Conservation (phyloP, 768 basidiomycete species). For the Boletus speciosus region DNA sequence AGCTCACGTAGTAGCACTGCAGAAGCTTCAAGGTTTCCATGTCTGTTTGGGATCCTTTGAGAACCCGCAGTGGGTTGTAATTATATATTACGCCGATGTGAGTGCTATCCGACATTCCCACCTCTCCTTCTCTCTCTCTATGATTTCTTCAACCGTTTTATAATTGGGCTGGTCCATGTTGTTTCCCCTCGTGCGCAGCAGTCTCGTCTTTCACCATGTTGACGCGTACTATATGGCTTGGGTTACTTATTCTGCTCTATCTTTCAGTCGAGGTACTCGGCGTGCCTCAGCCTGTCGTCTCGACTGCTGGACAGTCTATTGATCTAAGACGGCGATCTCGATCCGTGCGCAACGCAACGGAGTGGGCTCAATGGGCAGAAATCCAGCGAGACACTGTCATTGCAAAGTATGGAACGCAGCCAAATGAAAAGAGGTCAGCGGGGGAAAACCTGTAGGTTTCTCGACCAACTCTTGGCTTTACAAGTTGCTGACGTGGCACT, state of each 20-base stretch:
- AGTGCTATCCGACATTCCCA: conserved; percentile 2
- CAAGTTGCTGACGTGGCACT: conserved; percentile 1
- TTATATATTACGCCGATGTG: conserved; percentile 7
- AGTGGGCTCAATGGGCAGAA: conserved; percentile 39
- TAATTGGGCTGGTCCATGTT: conserved; percentile 5
- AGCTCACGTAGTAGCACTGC: not conserved
- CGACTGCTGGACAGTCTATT: conserved; percentile 23
- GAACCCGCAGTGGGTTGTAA: not conserved
- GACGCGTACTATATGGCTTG: not conserved
- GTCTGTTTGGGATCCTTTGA: not conserved
- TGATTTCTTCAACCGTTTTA: conserved; percentile 3
- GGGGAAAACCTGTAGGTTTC: conserved; percentile 47
- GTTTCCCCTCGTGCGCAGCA: conserved; percentile 1
- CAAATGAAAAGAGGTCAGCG: conserved; percentile 36
- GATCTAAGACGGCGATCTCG: conserved; percentile 14
- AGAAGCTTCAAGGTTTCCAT: not conserved
- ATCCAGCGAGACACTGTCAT: conserved; percentile 41
- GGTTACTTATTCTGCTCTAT: conserved; percentile 9
- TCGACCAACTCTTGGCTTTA: not conserved
- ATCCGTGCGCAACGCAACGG: conserved; percentile 13
- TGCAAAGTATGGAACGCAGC: conserved; percentile 43
- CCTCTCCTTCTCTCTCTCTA: not conserved
- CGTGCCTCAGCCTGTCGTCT: conserved; percentile 1
- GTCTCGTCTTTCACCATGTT: conserved; percentile 8
- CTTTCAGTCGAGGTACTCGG: conserved; percentile 12